A percentile compares a stretch with the other conserved stretches of the same genome.
phyloP scores from a whole-genome alignment of 1,284 basidiomycete genomes.

The Apiotrichum veenhuisii region DNA sequence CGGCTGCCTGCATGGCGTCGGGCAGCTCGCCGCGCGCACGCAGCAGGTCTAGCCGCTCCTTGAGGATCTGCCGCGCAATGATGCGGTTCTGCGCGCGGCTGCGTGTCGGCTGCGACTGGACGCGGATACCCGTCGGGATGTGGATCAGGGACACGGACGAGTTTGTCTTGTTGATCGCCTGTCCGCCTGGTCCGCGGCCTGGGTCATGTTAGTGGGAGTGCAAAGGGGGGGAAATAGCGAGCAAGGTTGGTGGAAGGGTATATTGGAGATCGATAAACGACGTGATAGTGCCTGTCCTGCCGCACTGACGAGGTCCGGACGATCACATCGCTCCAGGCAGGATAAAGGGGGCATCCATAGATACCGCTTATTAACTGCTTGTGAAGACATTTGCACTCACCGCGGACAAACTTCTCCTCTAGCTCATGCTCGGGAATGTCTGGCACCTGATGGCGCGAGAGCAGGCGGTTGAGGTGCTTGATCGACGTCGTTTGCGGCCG shows the following conservation, averaged over 20 bases:
- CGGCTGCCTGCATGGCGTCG: not conserved
- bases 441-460: conserved; percentile 25
- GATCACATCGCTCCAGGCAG: no score
- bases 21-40: conserved; percentile 23
- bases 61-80: conserved; percentile 46
- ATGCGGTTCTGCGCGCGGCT: conserved; percentile 49
- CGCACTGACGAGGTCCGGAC: no score
- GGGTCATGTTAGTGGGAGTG: not conserved
- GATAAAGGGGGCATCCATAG: no score
- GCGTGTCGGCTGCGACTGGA: conserved; percentile 51
- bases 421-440: conserved; percentile 44
- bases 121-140: conserved; percentile 49
- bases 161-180: conserved; percentile 52
- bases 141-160: conserved; percentile 50
- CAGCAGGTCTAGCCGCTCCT: conserved; percentile 41
- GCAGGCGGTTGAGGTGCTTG: conserved; percentile 40
- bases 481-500: conserved; percentile 22
- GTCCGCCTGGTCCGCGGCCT: conserved; percentile 52
- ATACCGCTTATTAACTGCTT: no score
- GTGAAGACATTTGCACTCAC: conserved; percentile 33
- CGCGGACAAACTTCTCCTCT: conserved; percentile 47
- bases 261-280: no score
- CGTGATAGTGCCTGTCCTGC: no score
- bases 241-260: no score
- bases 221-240: not conserved